Evolutionary conservation across 352 stramenopile genomes (phyloP), one percentile per base, ranked within the genome.

Genomic region (Globisporangium cystogenes): DNA sequence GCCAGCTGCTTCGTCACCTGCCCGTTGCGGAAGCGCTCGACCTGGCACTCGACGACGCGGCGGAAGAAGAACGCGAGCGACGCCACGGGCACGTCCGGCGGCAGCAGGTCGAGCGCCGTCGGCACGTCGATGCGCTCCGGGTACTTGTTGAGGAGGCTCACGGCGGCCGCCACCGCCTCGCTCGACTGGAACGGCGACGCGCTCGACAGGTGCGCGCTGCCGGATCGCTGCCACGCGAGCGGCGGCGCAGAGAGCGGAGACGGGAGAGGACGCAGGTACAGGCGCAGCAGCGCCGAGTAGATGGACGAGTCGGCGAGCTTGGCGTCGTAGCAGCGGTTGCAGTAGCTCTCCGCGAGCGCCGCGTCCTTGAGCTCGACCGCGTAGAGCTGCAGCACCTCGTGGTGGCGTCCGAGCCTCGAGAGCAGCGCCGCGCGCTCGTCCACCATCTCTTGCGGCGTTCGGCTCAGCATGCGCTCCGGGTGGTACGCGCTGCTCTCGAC

Each of bases 1-100:
- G 78, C 74, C 21, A 94, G 66, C 24, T 94, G 83, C 50, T 80
- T 90, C 66, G 87, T 87, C 47, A 94, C 80, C 72, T 94, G 83
- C 14, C 79, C 79, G 21, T 90, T 90, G 55, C 81, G 83, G 43
- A 70, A 76, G 16, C 76, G 76, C 55, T 92, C 65, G 11, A 94
- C 79, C 24, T 91, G 78, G 4, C 68, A 69, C 58, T 94, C 83
- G 36, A 94, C 52, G 2, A 91, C 79, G 42, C 79, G 74, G 29
- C 77, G 71, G 41, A 94, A 87, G 46, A 91, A 92, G 0, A 49
- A 48, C n/a, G 62, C 63, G 26, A 94, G 62, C 14, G 72, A 64
- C 6, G 69, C 53, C 5, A 76, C 68, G 1, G 76, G 51, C 26
- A 89, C 72, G 23, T 90, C 73, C 4, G 68, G 51, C 0, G 83